Percentiles rank a stretch among this genome's conserved stretches.
Evolutionary conservation across 192 early-diverging fungal genomes (phyloP).

Genomic region (Thamnidium elegans): DNA sequence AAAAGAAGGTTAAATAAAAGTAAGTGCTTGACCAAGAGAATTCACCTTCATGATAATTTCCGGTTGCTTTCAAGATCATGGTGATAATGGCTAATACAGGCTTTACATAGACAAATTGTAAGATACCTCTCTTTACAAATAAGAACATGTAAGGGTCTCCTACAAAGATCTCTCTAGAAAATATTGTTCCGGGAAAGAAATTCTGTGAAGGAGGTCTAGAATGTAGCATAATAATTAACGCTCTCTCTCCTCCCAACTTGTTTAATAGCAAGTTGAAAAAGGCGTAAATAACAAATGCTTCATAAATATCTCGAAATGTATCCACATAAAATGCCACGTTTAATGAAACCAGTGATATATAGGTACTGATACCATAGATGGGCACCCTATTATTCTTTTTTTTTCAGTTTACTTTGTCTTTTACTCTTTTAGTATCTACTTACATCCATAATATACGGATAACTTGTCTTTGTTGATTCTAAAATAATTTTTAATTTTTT

Average conservation of each 20-base stretch:
- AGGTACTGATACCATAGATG: constrained; percentile 83
- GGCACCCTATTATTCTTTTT: constrained; percentile 62
- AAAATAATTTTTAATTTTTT: neutral
- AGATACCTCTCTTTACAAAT: constrained; percentile 83
- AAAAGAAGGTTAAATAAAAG: constrained; percentile 77
- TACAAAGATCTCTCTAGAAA: constrained; percentile 74
- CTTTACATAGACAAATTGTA: constrained; percentile 93
- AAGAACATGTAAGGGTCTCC: constrained; percentile 86
- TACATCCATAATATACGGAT: constrained; percentile 62
- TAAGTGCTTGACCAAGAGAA: constrained; percentile 69
- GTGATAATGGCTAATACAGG: constrained; percentile 75
- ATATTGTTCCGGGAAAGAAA: constrained; percentile 76
- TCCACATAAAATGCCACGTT: constrained; percentile 82
- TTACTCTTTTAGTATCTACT: neutral
- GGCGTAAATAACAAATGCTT: constrained; percentile 94
- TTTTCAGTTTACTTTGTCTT: neutral
- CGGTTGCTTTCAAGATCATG: constrained; percentile 73
- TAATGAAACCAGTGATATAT: constrained; percentile 70
- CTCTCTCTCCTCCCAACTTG: constrained; percentile 87
- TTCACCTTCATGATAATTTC: constrained; percentile 78
- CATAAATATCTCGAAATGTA: constrained; percentile 88
- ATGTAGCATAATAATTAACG: constrained; percentile 76
- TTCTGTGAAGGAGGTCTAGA: constrained; percentile 74
- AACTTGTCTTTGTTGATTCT: constrained; percentile 62
- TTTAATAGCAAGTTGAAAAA: constrained; percentile 87